phyloP scores from a whole-genome alignment of 2,329 filamentous ascomycete genomes.

The Claviceps purpurea region DNA sequence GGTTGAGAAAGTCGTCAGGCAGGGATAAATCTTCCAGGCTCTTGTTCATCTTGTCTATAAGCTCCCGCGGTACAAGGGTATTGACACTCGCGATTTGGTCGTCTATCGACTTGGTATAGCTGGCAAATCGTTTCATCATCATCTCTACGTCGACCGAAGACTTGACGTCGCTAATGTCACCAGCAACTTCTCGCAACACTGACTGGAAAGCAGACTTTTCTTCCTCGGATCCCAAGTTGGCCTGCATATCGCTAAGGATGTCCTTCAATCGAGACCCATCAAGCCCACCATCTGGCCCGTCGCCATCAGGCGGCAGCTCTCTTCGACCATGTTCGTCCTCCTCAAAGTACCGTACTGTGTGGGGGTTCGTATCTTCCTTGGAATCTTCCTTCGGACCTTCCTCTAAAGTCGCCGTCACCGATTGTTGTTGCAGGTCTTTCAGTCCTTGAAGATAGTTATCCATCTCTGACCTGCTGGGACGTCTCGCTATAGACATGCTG shows the following conservation, averaged over 20 bases:
- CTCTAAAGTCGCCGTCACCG: conserved; percentile 2
- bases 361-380: conserved; percentile 10
- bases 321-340: conserved; percentile 25
- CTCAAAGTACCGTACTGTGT: conserved; percentile 34
- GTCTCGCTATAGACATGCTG: conserved; percentile 10
- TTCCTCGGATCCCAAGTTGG: conserved; percentile 21
- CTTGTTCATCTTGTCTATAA: conserved; percentile 17
- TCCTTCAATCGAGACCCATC: conserved; percentile 23
- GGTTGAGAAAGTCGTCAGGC: conserved; percentile 11
- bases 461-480: conserved; percentile 15
- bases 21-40: conserved; percentile 15
- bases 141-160: conserved; percentile 22
- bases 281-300: conserved; percentile 25
- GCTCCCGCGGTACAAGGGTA: conserved; percentile 18
- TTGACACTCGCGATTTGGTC: conserved; percentile 19
- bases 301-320: conserved; percentile 22
- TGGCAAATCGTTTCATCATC: conserved; percentile 20
- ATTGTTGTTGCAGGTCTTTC: conserved; percentile 11
- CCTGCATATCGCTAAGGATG: conserved; percentile 25
- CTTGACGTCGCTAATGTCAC: conserved; percentile 17
- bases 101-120: conserved; percentile 23
- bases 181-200: conserved; percentile 20
- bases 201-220: conserved; percentile 22
- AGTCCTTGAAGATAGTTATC: conserved; percentile 16
- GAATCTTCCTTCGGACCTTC: conserved; percentile 6